A percentile compares a stretch with the other conserved stretches of the same genome.
phyloP scores from a whole-genome alignment of 495 filamentous ascomycete species.

The Xylaria nigripes region DNA sequence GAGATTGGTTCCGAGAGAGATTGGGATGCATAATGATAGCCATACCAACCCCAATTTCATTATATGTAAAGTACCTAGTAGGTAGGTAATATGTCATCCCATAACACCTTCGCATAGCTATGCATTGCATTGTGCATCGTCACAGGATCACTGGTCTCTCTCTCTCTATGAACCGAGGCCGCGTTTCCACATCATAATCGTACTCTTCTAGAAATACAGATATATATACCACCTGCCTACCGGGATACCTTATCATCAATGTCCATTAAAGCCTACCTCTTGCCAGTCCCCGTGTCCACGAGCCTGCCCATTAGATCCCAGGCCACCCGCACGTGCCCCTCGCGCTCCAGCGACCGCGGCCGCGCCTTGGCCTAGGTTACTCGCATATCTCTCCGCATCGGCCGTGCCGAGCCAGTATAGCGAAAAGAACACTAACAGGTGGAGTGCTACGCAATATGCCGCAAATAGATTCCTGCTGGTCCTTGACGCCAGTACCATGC shows the following conservation, averaged over 20 bases:
- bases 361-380: constrained; percentile 24
- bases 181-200: neutral
- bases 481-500: constrained; percentile 81
- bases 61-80: too few species aligned
- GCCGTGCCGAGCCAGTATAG: constrained; percentile 72
- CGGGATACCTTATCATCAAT: constrained; percentile 12
- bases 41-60: too few species aligned
- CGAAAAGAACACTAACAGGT: constrained; percentile 76
- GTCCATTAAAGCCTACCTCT: constrained; percentile 34
- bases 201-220: neutral
- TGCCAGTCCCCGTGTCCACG: constrained; percentile 26
- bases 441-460: constrained; percentile 82
- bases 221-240: neutral
- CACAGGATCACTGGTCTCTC: too few species aligned
- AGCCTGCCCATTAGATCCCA: constrained; percentile 12
- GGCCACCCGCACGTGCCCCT: constrained; percentile 15
- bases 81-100: too few species aligned
- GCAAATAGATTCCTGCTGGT: constrained; percentile 92
- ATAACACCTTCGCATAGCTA: too few species aligned
- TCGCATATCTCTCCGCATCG: constrained; percentile 32
- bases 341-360: constrained; percentile 26
- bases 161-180: neutral
- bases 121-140: too few species aligned
- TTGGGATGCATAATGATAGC: too few species aligned
- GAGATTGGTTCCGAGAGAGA: too few species aligned